phyloP scores from a whole-genome alignment of 2,329 filamentous ascomycete species.

The Tympanopsis confertula region DNA sequence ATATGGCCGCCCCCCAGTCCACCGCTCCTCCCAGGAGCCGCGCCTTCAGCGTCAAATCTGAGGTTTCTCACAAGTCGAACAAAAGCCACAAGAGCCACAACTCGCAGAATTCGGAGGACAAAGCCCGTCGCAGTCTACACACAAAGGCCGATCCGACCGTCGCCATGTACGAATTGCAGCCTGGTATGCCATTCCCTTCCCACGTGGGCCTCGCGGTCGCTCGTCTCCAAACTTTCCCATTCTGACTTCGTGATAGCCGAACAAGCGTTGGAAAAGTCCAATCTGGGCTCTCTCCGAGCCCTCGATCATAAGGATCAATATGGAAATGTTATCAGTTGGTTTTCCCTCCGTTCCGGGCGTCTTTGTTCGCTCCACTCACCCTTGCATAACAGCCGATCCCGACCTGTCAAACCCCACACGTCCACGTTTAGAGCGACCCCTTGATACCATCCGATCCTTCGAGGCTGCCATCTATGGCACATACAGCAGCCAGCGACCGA shows the following conservation, averaged over 20 bases:
- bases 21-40: too few species aligned
- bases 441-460: slow-evolving; percentile 92
- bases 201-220: too few species aligned
- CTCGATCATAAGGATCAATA: slow-evolving; percentile 68
- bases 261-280: slow-evolving; percentile 42
- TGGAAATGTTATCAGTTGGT: slow-evolving; percentile 73
- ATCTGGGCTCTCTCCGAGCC: slow-evolving; percentile 57
- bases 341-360: slow-evolving; percentile 1
- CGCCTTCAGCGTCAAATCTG: background rate
- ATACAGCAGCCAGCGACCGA: slow-evolving; percentile 52
- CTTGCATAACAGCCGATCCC: slow-evolving; percentile 61
- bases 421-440: slow-evolving; percentile 77
- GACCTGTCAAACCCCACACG: slow-evolving; percentile 92
- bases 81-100: background rate
- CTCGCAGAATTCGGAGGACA: slow-evolving; percentile 59
- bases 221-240: slow-evolving; percentile 1
- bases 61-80: slow-evolving; percentile 7
- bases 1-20: background rate
- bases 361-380: slow-evolving; percentile 6
- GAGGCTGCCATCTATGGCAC: slow-evolving; percentile 84
- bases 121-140: slow-evolving; percentile 60
- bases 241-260: slow-evolving; percentile 5
- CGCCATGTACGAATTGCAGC: slow-evolving; percentile 82
- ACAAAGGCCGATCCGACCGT: slow-evolving; percentile 84
- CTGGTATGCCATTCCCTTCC: slow-evolving; percentile 53